phyloP scores from a whole-genome alignment of 352 stramenopile genomes.

The Phytophthora multivora region DNA sequence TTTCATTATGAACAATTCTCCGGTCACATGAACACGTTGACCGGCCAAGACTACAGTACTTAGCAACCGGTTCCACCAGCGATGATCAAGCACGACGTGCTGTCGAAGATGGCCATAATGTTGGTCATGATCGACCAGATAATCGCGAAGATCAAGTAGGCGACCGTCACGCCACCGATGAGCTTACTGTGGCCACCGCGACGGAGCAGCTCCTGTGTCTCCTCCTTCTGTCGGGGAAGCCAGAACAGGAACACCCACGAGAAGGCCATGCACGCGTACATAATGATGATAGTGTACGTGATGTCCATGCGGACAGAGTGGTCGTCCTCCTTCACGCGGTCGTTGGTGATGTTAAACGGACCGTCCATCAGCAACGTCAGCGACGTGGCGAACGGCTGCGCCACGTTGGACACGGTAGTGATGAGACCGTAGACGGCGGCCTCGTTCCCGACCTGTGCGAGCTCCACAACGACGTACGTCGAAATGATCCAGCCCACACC shows the following conservation, averaged over 20 bases:
- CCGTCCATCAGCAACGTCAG: slow-evolving; percentile 27
- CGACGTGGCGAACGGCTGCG: slow-evolving; percentile 28
- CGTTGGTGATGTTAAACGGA: slow-evolving; percentile 36
- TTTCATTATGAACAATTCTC: slow-evolving; percentile 24
- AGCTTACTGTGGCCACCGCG: slow-evolving; percentile 33
- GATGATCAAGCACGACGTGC: slow-evolving; percentile 45
- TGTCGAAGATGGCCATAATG: slow-evolving; percentile 48
- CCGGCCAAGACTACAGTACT: slow-evolving; percentile 6
- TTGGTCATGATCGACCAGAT: slow-evolving; percentile 45
- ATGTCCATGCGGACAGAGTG: slow-evolving; percentile 32
- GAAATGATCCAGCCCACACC: slow-evolving; percentile 51
- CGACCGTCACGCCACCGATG: slow-evolving; percentile 37
- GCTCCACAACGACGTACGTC: slow-evolving; percentile 27
- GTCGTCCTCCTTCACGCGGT: slow-evolving; percentile 31
- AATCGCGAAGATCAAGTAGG: slow-evolving; percentile 38
- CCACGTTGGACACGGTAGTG: slow-evolving; percentile 32
- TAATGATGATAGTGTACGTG: slow-evolving; percentile 40
- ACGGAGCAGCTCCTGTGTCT: slow-evolving; percentile 39
- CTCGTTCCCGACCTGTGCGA: slow-evolving; percentile 29
- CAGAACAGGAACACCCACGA: slow-evolving; percentile 39
- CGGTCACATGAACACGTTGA: neutral
- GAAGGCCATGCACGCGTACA: slow-evolving; percentile 38
- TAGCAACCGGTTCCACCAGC: slow-evolving; percentile 43
- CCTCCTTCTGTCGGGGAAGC: slow-evolving; percentile 45
- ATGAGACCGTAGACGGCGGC: slow-evolving; percentile 34